Evolutionary conservation across 495 filamentous ascomycete genomes (phyloP).

Genomic region (Corynascus novoguineensis): DNA sequence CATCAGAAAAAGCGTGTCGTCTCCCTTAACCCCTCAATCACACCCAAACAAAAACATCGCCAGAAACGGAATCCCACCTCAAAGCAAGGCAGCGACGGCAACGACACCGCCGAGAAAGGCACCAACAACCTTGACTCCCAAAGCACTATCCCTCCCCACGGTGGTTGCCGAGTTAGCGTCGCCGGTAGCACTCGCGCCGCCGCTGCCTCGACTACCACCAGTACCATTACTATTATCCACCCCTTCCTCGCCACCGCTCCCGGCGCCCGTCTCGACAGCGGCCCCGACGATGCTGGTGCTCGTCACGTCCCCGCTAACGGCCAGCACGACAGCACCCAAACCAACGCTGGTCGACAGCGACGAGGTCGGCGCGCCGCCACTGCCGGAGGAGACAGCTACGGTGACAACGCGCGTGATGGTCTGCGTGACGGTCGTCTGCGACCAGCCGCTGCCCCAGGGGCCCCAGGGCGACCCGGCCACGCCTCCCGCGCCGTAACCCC

Average conservation of each 20-base stretch:
- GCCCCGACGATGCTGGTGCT: conserved; percentile 18
- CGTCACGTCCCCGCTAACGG: conserved; percentile 37
- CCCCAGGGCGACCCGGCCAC: conserved; percentile 39
- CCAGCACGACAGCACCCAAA: conserved; percentile 36
- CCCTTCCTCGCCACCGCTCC: no score
- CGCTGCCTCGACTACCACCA: neutral
- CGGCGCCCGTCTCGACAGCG: neutral
- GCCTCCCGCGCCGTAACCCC: conserved; percentile 36
- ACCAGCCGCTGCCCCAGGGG: conserved; percentile 43
- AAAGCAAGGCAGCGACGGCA: conserved; percentile 38
- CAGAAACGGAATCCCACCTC: conserved; percentile 6
- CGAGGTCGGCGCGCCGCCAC: conserved; percentile 29
- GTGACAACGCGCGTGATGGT: conserved; percentile 35
- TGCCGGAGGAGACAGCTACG: conserved; percentile 30
- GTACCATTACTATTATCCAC: conserved; percentile 15
- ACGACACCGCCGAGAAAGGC: conserved; percentile 37
- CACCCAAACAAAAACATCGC: no score
- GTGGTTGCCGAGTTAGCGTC: conserved; percentile 5
- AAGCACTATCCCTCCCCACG: conserved; percentile 8
- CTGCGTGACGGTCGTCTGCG: conserved; percentile 24
- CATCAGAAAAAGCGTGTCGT: no score
- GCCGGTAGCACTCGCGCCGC: conserved; percentile 14
- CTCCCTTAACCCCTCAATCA: neutral
- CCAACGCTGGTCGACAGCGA: conserved; percentile 35
- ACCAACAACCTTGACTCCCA: conserved; percentile 36